Conservation (phyloP, 2,329 filamentous ascomycete species). For the Fusarium incarnatum region DNA sequence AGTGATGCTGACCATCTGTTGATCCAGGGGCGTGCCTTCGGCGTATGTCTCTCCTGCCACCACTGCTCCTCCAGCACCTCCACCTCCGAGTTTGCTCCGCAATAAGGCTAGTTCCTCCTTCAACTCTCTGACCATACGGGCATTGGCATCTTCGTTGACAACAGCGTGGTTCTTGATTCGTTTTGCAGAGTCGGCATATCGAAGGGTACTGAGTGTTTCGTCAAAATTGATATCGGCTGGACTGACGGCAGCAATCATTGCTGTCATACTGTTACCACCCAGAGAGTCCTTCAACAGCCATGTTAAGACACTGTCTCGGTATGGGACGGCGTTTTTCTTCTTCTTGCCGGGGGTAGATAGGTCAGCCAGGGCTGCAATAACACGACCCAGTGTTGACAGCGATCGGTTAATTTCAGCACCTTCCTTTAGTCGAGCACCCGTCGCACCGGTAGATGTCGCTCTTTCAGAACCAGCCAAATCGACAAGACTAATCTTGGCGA, state of each 20-base stretch:
- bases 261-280: conserved; percentile 98
- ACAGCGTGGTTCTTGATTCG: conserved; percentile 99
- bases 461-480: conserved; percentile 98
- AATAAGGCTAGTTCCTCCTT: conserved; percentile 93
- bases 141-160: conserved; percentile 98
- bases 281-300: conserved; percentile 98
- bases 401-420: conserved; percentile 99
- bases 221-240: conserved; percentile 99
- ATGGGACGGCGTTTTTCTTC: conserved; percentile 81
- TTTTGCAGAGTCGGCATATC: conserved; percentile 97
- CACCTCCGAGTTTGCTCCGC: conserved; percentile 81
- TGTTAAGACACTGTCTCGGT: conserved; percentile 95
- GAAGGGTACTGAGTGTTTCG: conserved; percentile 92
- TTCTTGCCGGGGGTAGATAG: conserved; percentile 88
- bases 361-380: conserved; percentile 95
- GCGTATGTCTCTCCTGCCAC: conserved; percentile 86
- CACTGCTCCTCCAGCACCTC: conserved; percentile 54
- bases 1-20: conserved; percentile 96
- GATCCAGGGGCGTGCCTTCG: conserved; percentile 89
- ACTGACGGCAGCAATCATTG: conserved; percentile 99
- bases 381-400: conserved; percentile 93
- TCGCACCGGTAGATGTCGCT: conserved; percentile 96
- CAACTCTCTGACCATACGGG: conserved; percentile 96
- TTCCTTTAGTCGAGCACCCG: conserved; percentile 93
- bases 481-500: conserved; percentile 96